Evolutionary conservation across 2,329 filamentous ascomycete genomes (phyloP).

Genomic region (Fusarium ramigenum): DNA sequence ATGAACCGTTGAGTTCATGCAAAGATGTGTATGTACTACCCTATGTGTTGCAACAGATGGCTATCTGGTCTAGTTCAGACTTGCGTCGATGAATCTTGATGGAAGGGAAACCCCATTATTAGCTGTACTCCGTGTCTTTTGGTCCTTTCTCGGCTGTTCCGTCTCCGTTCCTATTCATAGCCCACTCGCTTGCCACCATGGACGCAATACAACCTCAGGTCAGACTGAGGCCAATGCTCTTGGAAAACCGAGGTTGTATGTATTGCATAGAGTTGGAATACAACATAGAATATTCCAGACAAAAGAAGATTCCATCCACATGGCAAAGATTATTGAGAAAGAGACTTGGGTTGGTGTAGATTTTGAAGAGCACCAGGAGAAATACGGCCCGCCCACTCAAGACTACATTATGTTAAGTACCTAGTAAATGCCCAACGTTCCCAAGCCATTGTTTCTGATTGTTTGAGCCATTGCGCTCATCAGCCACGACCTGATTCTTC

Average conservation of each 20-base stretch:
- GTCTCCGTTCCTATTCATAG: slow-evolving; percentile 34
- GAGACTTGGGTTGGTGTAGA: background rate
- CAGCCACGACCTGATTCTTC: slow-evolving; percentile 1
- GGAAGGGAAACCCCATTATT: background rate
- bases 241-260: slow-evolving; percentile 5
- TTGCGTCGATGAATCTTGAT: background rate
- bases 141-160: slow-evolving; percentile 19
- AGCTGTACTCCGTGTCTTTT: background rate
- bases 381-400: background rate
- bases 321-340: background rate
- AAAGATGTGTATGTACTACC: background rate
- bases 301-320: background rate
- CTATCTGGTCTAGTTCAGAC: background rate
- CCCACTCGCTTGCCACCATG: slow-evolving; percentile 22
- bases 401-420: background rate
- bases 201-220: slow-evolving; percentile 29
- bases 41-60: background rate
- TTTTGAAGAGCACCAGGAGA: background rate
- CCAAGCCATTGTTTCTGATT: slow-evolving; percentile 28
- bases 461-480: background rate
- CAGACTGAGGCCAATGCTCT: slow-evolving; percentile 7
- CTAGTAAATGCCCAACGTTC: slow-evolving; percentile 12
- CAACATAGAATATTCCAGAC: background rate
- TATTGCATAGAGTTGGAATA: background rate
- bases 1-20: slow-evolving; percentile 34